A percentile compares a stretch with the other conserved stretches of the same genome.
phyloP scores from a whole-genome alignment of 345 rosid genomes.

The Citrus medica region DNA sequence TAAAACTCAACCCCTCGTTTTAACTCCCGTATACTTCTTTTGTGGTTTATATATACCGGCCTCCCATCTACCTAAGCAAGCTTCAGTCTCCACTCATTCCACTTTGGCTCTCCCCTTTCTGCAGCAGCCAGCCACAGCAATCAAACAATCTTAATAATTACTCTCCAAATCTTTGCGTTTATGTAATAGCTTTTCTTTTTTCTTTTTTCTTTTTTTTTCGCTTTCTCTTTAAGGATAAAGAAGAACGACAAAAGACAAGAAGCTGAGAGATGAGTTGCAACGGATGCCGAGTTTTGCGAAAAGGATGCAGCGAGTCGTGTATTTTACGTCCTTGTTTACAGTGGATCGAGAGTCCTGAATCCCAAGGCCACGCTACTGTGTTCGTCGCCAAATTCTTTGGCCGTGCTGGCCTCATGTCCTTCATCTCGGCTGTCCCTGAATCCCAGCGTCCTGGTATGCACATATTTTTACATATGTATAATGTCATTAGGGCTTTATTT shows the following conservation, averaged over 20 bases:
- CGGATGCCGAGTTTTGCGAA: conserved; percentile 93
- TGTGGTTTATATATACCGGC: conserved; percentile 22
- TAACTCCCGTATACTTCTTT: not conserved
- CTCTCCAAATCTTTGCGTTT: not conserved
- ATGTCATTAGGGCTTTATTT: not conserved
- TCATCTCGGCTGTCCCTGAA: conserved; percentile 91
- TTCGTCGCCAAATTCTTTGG: conserved; percentile 98
- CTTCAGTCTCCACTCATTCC: not conserved
- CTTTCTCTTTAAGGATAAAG: not conserved
- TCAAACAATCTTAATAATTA: not conserved
- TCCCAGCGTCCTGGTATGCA: conserved; percentile 74
- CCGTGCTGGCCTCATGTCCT: conserved; percentile 96
- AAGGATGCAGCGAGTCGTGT: conserved; percentile 95
- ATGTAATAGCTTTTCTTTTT: not conserved
- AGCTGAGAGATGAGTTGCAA: conserved; percentile 74
- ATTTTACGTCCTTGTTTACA: conserved; percentile 84
- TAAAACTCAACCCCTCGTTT: conserved; percentile 1
- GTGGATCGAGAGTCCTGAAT: conserved; percentile 85
- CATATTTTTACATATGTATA: too few species aligned
- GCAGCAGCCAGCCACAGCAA: not conserved
- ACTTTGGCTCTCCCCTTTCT: not conserved
- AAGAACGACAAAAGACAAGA: not conserved
- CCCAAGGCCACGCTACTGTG: conserved; percentile 97
- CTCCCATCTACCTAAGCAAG: not conserved
- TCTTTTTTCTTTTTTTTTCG: too few species aligned